Evolutionary conservation across 164 flowering plant genomes (phyloP).

Genomic region (Annona squamosa): DNA sequence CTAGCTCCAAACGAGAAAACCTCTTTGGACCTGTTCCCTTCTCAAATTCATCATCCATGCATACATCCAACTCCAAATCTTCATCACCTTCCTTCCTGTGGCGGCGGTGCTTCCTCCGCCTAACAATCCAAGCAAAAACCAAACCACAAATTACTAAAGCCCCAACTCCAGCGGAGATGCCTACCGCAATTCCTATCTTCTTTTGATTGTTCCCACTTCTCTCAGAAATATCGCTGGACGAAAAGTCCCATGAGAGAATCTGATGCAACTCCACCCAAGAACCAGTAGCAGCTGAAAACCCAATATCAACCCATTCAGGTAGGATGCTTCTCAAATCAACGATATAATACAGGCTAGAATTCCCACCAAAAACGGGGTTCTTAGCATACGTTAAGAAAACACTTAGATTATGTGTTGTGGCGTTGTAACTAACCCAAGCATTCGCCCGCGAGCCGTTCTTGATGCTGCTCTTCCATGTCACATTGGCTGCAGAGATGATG

Average conservation of each 20-base stretch:
- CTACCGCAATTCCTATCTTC: constrained; percentile 2
- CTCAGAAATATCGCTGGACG: constrained; percentile 29
- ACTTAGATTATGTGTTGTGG: constrained; percentile 21
- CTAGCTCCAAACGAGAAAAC: constrained; percentile 21
- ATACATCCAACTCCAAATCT: constrained; percentile 6
- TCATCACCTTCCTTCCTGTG: not conserved
- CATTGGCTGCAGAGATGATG: constrained; percentile 24
- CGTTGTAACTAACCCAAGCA: constrained; percentile 37
- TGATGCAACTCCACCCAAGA: constrained; percentile 27
- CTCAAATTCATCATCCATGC: constrained; percentile 29
- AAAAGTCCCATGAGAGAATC: constrained; percentile 48
- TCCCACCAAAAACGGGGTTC: constrained; percentile 23
- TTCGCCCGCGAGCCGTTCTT: constrained; percentile 33
- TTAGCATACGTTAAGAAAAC: constrained; percentile 37
- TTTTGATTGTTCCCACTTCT: not conserved
- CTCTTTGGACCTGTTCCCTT: constrained; percentile 32
- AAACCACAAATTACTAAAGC: constrained; percentile 5
- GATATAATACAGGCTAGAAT: constrained; percentile 24
- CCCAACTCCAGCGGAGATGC: constrained; percentile 11
- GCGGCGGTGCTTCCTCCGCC: not conserved
- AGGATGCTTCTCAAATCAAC: constrained; percentile 37
- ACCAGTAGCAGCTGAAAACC: constrained; percentile 72
- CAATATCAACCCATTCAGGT: constrained; percentile 41
- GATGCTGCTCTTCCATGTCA: constrained; percentile 41
- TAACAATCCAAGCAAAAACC: constrained; percentile 7